These are phyloP conservation scores for Dictyostelium firmibasis DNA, from an alignment of 78 protist species.

Conservation along the genomic window DNA sequence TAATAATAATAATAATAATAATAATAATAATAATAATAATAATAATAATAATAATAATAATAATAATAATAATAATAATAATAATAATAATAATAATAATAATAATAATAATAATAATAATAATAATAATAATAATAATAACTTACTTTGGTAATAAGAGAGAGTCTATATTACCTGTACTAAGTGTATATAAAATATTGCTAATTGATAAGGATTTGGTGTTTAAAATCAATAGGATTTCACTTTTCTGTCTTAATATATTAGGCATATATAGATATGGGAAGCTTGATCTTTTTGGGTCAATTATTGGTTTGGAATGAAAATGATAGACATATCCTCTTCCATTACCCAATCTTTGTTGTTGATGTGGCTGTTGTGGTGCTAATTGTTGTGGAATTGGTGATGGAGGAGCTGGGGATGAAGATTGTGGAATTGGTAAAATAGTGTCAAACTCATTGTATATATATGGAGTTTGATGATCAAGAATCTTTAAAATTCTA, in stretches of 20 bases:
- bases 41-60: neutral
- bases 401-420: neutral
- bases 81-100: neutral
- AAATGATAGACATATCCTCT: neutral
- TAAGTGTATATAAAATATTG: slow-evolving; percentile 21
- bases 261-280: slow-evolving; percentile 52
- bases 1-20: neutral
- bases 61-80: neutral
- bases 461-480: slow-evolving; percentile 10
- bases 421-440: neutral
- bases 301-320: neutral
- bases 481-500: slow-evolving; percentile 25
- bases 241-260: slow-evolving; percentile 36
- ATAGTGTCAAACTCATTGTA: neutral
- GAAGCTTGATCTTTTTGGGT: slow-evolving; percentile 19
- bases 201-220: slow-evolving; percentile 16
- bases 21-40: neutral
- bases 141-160: slow-evolving; percentile 52
- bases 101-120: neutral
- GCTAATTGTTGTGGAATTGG: neutral
- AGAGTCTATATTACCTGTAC: slow-evolving; percentile 39
- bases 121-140: neutral
- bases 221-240: slow-evolving; percentile 12
- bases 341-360: neutral
- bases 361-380: neutral